These are phyloP conservation scores for Hypoxylon rubiginosum DNA, from an alignment of 2,329 filamentous ascomycete genomes.

Conservation along the genomic window DNA sequence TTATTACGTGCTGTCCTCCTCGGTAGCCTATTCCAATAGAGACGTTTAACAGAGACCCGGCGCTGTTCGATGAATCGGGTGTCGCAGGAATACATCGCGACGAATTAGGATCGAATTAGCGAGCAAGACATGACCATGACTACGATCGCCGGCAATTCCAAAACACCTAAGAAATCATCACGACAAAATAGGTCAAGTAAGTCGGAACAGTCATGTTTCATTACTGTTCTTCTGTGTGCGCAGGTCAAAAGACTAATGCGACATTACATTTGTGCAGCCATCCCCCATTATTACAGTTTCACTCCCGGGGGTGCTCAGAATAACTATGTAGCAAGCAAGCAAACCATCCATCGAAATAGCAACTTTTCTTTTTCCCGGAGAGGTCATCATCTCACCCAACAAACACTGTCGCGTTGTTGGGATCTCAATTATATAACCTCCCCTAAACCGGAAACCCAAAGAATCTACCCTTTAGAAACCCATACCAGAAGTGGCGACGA, in stretches of 20 bases:
- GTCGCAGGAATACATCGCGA: constrained; percentile 20
- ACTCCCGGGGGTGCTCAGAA: constrained; percentile 11
- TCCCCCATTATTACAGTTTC: constrained; percentile 15
- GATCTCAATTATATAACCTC: not conserved
- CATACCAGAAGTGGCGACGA: constrained; percentile 56
- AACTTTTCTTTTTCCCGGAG: not conserved
- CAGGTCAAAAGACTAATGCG: constrained; percentile 33
- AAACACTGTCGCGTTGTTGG: not conserved
- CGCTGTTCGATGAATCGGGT: no score
- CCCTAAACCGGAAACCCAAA: not conserved
- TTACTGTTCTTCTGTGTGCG: constrained; percentile 18
- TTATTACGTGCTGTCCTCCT: constrained; percentile 3
- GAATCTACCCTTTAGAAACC: constrained; percentile 49
- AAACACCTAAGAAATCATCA: not conserved
- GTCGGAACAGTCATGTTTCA: constrained; percentile 25
- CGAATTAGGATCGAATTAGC: constrained; percentile 37
- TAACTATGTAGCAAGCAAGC: constrained; percentile 27
- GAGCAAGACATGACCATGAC: not conserved
- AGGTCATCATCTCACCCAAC: not conserved
- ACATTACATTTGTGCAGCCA: constrained; percentile 35
- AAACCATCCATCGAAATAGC: constrained; percentile 3
- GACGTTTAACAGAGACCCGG: constrained; percentile 27
- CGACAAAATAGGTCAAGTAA: constrained; percentile 24
- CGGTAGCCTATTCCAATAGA: constrained; percentile 6
- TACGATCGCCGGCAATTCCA: not conserved